Conservation (phyloP, 139 green algal genomes). For the Picochlorum sp. region DNA sequence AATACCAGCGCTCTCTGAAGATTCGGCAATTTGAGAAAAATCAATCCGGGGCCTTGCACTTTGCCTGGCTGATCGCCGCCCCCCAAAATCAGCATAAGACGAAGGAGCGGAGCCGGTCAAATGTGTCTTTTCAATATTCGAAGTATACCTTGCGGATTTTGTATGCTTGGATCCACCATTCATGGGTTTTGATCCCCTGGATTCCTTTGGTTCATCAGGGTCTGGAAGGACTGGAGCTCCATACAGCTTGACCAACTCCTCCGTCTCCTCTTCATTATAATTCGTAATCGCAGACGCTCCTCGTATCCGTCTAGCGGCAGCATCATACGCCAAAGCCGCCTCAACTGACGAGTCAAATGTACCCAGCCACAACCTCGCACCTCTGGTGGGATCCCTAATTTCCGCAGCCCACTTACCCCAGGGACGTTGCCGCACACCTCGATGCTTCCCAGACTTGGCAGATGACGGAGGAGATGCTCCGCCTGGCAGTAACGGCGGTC, state of each 20-base stretch:
- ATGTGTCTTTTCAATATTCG: neutral
- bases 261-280: conserved; percentile 37
- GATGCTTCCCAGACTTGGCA: conserved; percentile 6
- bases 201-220: neutral
- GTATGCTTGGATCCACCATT: neutral
- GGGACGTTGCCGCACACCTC: conserved; percentile 79
- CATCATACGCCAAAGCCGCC: conserved; percentile 76
- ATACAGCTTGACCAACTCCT: conserved; percentile 12
- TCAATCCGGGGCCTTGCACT: neutral
- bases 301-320: conserved; percentile 66
- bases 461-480: conserved; percentile 9
- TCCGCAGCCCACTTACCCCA: conserved; percentile 98
- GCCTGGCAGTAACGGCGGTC: neutral
- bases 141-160: too few relatives aligned
- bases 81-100: neutral
- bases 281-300: conserved; percentile 65
- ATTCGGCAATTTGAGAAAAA: neutral
- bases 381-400: conserved; percentile 89
- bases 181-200: neutral
- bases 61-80: neutral
- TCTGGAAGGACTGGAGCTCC: conserved; percentile 9
- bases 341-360: conserved; percentile 88
- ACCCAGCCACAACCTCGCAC: conserved; percentile 83
- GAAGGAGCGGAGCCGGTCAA: neutral
- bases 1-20: conserved; percentile 6